These are phyloP conservation scores for Penicillium canescens DNA, from an alignment of 495 filamentous ascomycete genomes.

Conservation along the genomic window DNA sequence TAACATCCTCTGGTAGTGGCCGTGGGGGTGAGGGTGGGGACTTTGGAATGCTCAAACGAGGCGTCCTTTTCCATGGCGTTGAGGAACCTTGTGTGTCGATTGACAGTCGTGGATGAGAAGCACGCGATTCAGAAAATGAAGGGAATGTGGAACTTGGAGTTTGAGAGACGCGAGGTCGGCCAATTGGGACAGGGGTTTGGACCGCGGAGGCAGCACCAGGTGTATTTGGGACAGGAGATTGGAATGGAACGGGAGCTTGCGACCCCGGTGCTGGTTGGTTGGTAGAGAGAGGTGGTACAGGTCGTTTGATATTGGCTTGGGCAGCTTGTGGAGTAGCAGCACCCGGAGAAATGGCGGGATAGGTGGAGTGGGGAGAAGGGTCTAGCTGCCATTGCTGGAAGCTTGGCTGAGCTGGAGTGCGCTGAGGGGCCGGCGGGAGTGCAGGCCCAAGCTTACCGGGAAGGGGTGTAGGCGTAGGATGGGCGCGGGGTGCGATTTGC, in stretches of 20 bases:
- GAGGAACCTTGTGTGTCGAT: conserved; percentile 47
- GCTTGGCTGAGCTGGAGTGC: conserved; percentile 31
- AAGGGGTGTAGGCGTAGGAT: conserved; percentile 14
- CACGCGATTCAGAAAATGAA: conserved; percentile 25
- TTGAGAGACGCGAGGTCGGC: conserved; percentile 22
- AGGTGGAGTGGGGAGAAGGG: conserved; percentile 38
- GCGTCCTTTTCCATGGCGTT: conserved; percentile 51
- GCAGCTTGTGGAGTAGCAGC: conserved; percentile 10
- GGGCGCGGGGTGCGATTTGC: conserved; percentile 26
- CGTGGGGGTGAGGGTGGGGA: conserved; percentile 48
- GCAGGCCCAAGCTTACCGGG: conserved; percentile 16
- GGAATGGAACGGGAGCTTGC: conserved; percentile 10
- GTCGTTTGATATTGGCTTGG: conserved; percentile 18
- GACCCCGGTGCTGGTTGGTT: not conserved
- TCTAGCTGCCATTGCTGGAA: conserved; percentile 47
- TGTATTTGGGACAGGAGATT: conserved; percentile 31
- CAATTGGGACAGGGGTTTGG: conserved; percentile 29
- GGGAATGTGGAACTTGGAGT: conserved; percentile 32
- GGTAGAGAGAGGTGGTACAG: conserved; percentile 19
- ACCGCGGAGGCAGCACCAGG: conserved; percentile 22
- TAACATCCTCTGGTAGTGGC: conserved; percentile 50
- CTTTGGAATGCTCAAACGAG: conserved; percentile 36
- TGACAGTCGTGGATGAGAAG: conserved; percentile 37
- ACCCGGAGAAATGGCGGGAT: conserved; percentile 28
- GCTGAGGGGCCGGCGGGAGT: conserved; percentile 14